Evolutionary conservation across 2,329 filamentous ascomycete genomes (phyloP).

Genomic region (Penicillium sp.): DNA sequence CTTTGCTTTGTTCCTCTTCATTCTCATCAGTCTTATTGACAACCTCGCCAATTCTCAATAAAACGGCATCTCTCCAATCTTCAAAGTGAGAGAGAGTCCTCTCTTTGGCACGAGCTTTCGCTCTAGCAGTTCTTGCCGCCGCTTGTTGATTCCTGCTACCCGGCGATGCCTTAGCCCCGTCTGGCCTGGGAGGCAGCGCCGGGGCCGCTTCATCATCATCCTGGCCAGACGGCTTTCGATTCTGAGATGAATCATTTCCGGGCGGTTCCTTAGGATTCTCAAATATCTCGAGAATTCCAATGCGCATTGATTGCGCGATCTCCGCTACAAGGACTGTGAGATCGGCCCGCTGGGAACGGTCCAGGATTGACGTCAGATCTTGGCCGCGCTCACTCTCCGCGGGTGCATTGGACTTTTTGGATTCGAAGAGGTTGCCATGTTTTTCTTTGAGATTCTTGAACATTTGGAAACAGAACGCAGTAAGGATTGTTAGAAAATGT

Average conservation of each 20-base stretch:
- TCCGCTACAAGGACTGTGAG: conserved; percentile 43
- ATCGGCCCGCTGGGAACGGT: conserved; percentile 42
- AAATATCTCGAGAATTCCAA: conserved; percentile 38
- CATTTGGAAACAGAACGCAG: conserved; percentile 17
- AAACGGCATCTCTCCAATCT: conserved; percentile 72
- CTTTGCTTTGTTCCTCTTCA: conserved; percentile 26
- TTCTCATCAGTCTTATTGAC: conserved; percentile 54
- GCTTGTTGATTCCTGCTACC: conserved; percentile 2
- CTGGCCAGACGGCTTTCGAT: conserved; percentile 21
- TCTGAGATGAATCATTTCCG: conserved; percentile 1
- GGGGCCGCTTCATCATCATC: conserved; percentile 13
- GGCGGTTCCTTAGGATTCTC: conserved; percentile 22
- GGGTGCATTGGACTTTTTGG: conserved; percentile 23
- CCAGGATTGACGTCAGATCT: conserved; percentile 44
- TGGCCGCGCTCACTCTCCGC: conserved; percentile 29
- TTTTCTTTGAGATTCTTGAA: conserved; percentile 36
- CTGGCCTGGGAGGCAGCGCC: conserved; percentile 11
- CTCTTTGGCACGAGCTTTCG: conserved; percentile 52
- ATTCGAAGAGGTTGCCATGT: conserved; percentile 30
- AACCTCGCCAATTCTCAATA: conserved; percentile 69
- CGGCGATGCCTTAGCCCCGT: not conserved
- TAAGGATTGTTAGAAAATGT: not conserved
- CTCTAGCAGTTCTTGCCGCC: conserved; percentile 16
- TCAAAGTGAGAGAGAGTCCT: conserved; percentile 70
- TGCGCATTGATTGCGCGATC: conserved; percentile 43